Base-by-base conservation (phyloP, 768 basidiomycete species). In the Amanita molliuscula region DNA sequence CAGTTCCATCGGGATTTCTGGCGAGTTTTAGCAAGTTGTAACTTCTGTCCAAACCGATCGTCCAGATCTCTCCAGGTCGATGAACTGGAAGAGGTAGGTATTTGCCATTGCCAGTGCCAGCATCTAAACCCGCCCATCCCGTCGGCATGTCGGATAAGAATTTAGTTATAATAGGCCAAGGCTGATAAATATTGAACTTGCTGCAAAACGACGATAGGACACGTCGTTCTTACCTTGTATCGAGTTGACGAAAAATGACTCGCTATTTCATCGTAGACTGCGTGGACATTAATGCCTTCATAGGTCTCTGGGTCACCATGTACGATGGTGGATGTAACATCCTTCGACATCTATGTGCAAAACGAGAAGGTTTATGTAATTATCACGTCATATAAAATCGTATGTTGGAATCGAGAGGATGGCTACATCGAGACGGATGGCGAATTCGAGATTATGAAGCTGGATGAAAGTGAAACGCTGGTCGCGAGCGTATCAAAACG, bases 61-160 rank as follows among this genome's bases (percentile, higher is more conserved):
- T 92, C 71, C 82, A 77, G 44, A 83, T 63, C 23, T 73, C 73
- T 1, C 68, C 68, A 4, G 80, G 80, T 13, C 77, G 72, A 44
- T 88, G 80, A 1, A 65, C 55, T 5, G 87, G 84, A 1, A 89
- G 66, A 2, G 88, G 83, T 1, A 98, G 77, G 67, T 98, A 98
- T 74, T 99, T 98, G 40, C 96, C 96, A 57, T 99, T 99, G 1
- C 96, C 96, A 21, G 91, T 91, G 4, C 96, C 96, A 21, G 90
- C 87, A 64, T 99, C 96, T 21, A 99, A 74, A 9, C 95, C 95
- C 31, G 96, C 69, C 70, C 81, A 89, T 21, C 90, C 85, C 16
- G 81, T 67, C 11, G 85, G 77, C 11, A 96, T 61, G 36, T 74
- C 77, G 6, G 76, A 71, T 21, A 96, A 71, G 63, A 95, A 96